Base-by-base conservation (phyloP, 345 rosid species). In the Lagerstroemia speciosa region DNA sequence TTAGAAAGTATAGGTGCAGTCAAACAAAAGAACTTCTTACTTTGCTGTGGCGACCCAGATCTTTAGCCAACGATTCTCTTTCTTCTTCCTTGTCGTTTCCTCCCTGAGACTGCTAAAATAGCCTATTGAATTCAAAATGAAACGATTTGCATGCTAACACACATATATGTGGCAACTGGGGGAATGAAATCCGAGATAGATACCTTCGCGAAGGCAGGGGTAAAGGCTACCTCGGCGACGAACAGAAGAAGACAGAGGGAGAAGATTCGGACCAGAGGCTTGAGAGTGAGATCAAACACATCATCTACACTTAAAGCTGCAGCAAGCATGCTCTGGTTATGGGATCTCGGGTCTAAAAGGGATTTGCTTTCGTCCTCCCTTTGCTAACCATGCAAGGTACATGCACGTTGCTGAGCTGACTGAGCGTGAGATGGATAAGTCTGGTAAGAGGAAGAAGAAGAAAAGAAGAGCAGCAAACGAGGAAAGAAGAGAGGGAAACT, bases 1-100 rank as follows among this genome's bases (percentile, higher is more conserved):
- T n/a, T n/a, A 36, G 46, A 41, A 41, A 41, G 14, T 16, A 41
- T 41, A 41, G 46, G 14, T 22, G 46, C 58, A 65, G 20, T 57
- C 4, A n/a, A 29, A 12, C 34, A 33, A 31, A 53, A 31, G 24
- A 14, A 8, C 2, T 14, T 41, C 15, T 74, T 67, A 91, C 99
- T 90, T 90, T 84, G 74, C 97, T 91, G 52, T 93, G 96, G 70
- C 98, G 99, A 66, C 99, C 98, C 8, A 95, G 88, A 81, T 86
- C 89, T 72, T 78, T 83, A 63, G 63, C 73, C 32, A 83, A 78
- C 64, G 77, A 70, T 61, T 65, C 80, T 68, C 60, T 74, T 2
- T 81, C 76, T 61, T 81, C 91, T 46, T 84, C 87, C 74, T 65
- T 81, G 72, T 70, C 96, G 67, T 73, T 79, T 46, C 81, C 86